phyloP scores from a whole-genome alignment of 2,329 filamentous ascomycete genomes.

The Nothomitra cinnamomea region DNA sequence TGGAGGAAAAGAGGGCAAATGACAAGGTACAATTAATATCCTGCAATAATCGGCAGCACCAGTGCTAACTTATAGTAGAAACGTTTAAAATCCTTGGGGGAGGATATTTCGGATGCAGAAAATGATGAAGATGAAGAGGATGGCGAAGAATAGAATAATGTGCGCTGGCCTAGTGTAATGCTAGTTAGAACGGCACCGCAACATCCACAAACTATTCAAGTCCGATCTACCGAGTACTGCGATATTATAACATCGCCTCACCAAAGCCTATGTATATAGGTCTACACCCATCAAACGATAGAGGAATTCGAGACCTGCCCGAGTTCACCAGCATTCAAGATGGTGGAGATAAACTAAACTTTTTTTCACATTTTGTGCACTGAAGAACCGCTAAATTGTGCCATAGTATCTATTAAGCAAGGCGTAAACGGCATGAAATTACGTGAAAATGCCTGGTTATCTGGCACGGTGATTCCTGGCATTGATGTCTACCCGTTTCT shows the following conservation, averaged over 20 bases:
- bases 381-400: too few species aligned
- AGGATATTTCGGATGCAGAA: slow-evolving; percentile 61
- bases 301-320: too few species aligned
- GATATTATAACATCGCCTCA: not conserved
- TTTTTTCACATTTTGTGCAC: too few species aligned
- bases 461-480: too few species aligned
- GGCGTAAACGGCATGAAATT: too few species aligned
- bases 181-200: not conserved
- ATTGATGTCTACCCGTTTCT: too few species aligned
- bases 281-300: too few species aligned
- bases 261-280: not conserved
- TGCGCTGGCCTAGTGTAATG: not conserved
- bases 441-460: too few species aligned
- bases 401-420: too few species aligned
- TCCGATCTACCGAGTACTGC: not conserved
- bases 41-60: slow-evolving; percentile 9
- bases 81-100: slow-evolving; percentile 48
- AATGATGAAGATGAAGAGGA: slow-evolving; percentile 43
- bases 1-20: slow-evolving; percentile 58
- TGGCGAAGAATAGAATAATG: slow-evolving; percentile 24
- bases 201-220: not conserved
- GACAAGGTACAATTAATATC: slow-evolving; percentile 46
- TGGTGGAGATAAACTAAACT: too few species aligned
- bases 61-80: slow-evolving; percentile 27
- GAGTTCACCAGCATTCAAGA: too few species aligned